Base-by-base conservation (phyloP, 208 protist species). In the Leishmania guyanensis region DNA sequence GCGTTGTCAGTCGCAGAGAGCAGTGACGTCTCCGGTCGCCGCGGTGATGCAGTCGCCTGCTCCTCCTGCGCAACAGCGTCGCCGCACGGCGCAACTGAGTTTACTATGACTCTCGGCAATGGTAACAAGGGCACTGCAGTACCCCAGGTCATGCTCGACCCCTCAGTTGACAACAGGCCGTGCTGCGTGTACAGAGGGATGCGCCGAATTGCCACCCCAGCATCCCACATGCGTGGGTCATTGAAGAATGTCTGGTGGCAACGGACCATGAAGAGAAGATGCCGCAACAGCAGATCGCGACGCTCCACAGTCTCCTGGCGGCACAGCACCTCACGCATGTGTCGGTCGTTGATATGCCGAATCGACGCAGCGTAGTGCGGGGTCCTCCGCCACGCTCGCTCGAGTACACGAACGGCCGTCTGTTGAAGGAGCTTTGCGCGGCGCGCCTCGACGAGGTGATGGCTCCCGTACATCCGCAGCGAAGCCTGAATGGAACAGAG, bases 211-310 rank as follows among this genome's bases (percentile, higher is more conserved):
- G 80, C 75, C 56, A 86, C 14, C 1, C 87, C 85, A 2, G 73
- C 81, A 3, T 89, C 75, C 73, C 89, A 75, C 79, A 93, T 79
- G 36, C 79, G 50, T 0, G 84, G 78, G 60, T 84, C 79, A 78
- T 96, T 96, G 86, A 93, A 96, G 66, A 78, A 92, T 22, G 70
- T 33, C 82, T 96, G 93, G 64, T 96, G 91, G n/a, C 75, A 85
- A 1, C 84, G 73, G 36, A 96, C 75, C 9, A 94, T 75, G 78
- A 90, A 93, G 16, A 83, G 26, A 6, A 91, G 76, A 50, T 86
- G 90, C 16, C 43, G 86, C 36, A 91, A 83, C 26, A 89, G 64
- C 48, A 89, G 46, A 65, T 96, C 93, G 5, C 91, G 93, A 58
- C 93, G 82, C 80, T 96, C 93, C 75, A 96, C 78, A 26, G 75